Conservation (phyloP, 2,329 filamentous ascomycete genomes). For the Chalaropsis thielavioides region DNA sequence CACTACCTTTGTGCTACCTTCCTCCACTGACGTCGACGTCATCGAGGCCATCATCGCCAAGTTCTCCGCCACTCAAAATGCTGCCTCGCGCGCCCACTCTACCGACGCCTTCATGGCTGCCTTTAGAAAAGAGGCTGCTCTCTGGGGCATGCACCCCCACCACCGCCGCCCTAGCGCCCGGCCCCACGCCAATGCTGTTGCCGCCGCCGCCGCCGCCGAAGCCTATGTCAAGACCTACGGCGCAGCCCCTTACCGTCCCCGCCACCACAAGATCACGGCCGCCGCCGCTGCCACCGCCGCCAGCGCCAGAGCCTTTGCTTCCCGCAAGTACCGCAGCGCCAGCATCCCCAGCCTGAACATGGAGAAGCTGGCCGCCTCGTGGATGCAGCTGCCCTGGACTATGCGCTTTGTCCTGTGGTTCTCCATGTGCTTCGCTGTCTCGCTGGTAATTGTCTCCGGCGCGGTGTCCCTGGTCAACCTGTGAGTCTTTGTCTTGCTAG, state of each 20-base stretch:
- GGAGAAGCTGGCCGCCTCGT: conserved; percentile 6
- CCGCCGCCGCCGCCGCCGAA: background rate
- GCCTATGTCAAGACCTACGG: background rate
- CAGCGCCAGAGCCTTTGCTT: background rate
- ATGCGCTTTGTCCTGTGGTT: conserved; percentile 12
- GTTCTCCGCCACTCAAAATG: background rate
- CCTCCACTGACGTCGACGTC: background rate
- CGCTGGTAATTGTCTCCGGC: conserved; percentile 7
- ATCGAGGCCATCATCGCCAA: background rate
- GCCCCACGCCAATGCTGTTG: conserved; percentile 1
- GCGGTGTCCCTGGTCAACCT: conserved; percentile 5
- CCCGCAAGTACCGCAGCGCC: background rate
- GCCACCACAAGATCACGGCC: background rate
- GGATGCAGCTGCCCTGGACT: conserved; percentile 12
- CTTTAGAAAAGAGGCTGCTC: background rate
- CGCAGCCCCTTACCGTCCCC: background rate
- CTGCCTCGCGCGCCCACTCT: background rate
- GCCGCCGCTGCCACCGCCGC: background rate
- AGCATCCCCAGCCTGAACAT: background rate
- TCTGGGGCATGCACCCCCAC: background rate
- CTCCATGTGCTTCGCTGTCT: conserved; percentile 12
- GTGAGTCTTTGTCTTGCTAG: background rate
- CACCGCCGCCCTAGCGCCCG: background rate
- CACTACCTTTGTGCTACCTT: background rate
- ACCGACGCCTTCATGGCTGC: background rate